Conservation (phyloP, 2,329 filamentous ascomycete genomes). For the Pseudogymnoascus sp. region DNA sequence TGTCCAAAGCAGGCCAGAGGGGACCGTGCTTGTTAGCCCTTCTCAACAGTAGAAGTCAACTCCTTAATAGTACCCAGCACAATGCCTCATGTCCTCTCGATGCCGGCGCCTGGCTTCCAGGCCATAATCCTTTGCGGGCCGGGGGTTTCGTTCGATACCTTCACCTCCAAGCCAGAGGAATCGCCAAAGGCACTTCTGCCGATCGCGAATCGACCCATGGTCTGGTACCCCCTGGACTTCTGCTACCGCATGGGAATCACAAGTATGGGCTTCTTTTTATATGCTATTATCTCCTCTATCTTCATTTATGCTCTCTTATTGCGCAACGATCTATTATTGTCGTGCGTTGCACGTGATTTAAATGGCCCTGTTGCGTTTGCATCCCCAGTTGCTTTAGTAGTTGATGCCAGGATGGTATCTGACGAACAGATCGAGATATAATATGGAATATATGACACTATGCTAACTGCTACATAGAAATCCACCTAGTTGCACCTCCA, state of each 20-base stretch:
- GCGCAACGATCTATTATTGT: background rate
- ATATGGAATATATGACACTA: background rate
- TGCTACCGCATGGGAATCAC: conserved; percentile 74
- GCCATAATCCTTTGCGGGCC: conserved; percentile 77
- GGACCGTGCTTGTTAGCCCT: conserved; percentile 1
- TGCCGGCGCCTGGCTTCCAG: conserved; percentile 70
- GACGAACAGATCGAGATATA: background rate
- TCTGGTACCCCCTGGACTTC: conserved; percentile 82
- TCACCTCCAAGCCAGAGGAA: conserved; percentile 71
- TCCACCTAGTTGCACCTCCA: conserved; percentile 54
- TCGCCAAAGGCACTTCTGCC: conserved; percentile 75
- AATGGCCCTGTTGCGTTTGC: background rate
- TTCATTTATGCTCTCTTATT: background rate
- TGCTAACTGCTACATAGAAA: conserved; percentile 35
- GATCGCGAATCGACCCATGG: conserved; percentile 79
- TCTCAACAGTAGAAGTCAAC: background rate
- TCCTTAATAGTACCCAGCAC: conserved; percentile 10
- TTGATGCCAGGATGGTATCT: background rate
- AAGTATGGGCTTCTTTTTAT: conserved; percentile 38
- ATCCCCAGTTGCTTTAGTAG: background rate
- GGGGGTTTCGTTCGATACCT: conserved; percentile 72
- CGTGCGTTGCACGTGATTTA: background rate
- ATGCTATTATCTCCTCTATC: background rate
- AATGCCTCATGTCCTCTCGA: conserved; percentile 69
- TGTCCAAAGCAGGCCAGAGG: background rate